These are phyloP conservation scores for Pigoraptor vietnamica DNA, from an alignment of 78 protist genomes.

Conservation along the genomic window DNA sequence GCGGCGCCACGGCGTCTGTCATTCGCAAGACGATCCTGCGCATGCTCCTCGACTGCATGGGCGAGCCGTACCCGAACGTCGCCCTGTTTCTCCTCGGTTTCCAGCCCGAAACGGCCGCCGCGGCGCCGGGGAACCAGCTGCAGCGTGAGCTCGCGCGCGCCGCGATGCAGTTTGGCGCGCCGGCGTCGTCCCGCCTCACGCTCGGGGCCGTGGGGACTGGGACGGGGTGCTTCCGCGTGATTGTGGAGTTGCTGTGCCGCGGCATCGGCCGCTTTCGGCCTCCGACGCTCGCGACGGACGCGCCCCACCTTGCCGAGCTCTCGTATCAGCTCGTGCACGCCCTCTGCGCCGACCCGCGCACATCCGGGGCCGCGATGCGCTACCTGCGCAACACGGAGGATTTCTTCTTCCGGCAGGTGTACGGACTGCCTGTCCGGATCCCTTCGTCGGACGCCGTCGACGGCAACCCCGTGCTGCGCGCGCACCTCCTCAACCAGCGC, in stretches of 20 bases:
- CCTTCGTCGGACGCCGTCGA: background rate
- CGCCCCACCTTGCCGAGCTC: background rate
- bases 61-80: background rate
- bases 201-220: background rate
- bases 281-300: background rate
- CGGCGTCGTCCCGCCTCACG: background rate
- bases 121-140: background rate
- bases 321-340: background rate
- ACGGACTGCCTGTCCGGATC: background rate
- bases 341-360: background rate
- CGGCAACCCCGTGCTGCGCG: background rate
- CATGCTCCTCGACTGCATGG: background rate
- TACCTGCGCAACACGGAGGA: background rate
- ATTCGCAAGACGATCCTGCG: background rate
- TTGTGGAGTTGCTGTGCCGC: background rate
- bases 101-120: background rate
- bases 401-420: background rate
- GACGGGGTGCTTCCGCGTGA: background rate
- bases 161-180: background rate
- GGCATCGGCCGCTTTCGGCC: background rate
- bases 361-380: background rate
- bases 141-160: background rate
- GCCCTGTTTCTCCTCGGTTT: background rate
- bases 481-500: background rate
- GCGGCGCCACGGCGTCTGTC: background rate